Conservation (phyloP, 805 yeast species). For the Myxozyma geophila region DNA sequence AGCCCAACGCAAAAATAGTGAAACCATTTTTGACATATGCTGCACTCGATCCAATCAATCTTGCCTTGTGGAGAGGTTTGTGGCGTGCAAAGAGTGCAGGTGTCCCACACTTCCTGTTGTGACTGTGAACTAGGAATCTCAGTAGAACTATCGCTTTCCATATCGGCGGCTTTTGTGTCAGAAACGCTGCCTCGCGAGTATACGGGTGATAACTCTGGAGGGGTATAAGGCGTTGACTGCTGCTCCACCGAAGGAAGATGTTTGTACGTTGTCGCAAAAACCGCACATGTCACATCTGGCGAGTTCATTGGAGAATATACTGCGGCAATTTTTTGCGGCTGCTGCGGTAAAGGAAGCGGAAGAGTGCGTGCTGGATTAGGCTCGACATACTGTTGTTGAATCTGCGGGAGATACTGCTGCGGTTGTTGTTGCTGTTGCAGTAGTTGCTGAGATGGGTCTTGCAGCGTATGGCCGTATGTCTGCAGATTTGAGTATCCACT, state of each 20-base stretch:
- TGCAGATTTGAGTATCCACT: background rate
- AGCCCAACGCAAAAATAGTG: conserved; percentile 57
- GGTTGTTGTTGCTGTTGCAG: conserved; percentile 3
- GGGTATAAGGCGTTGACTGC: conserved; percentile 29
- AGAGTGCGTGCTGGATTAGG: conserved; percentile 7
- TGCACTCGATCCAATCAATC: conserved; percentile 62
- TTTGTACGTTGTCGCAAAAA: conserved; percentile 3
- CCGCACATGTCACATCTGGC: conserved; percentile 24
- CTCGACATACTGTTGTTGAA: background rate
- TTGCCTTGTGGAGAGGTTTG: conserved; percentile 33
- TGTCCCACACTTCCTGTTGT: conserved; percentile 35
- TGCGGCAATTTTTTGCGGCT: background rate
- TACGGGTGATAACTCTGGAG: conserved; percentile 18
- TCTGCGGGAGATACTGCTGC: conserved; percentile 1
- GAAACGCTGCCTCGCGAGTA: background rate
- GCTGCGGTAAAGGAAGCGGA: conserved; percentile 1
- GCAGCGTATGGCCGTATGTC: background rate
- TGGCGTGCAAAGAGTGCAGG: conserved; percentile 35
- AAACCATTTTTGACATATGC: conserved; percentile 58
- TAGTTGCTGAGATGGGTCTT: background rate
- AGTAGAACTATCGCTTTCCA: background rate
- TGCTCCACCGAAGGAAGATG: conserved; percentile 17
- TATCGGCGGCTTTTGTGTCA: conserved; percentile 4
- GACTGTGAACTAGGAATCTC: background rate
- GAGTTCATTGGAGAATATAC: conserved; percentile 27